Evolutionary conservation across 192 early-diverging fungal species (phyloP).

Genomic region (Linderina pennispora): DNA sequence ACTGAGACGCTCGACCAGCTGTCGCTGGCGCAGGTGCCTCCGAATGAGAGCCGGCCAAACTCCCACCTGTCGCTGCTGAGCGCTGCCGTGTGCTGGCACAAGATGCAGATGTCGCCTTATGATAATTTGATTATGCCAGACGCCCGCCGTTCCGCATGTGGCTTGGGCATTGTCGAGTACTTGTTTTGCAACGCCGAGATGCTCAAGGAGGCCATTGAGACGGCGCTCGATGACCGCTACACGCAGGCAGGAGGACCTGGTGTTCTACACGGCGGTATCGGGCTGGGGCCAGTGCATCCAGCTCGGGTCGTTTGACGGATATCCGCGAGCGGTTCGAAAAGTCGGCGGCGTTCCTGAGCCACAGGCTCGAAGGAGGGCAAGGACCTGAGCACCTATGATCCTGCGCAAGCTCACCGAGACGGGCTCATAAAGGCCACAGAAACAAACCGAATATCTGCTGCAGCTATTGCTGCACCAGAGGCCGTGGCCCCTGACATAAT

Average conservation of each 20-base stretch:
- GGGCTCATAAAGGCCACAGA: background rate
- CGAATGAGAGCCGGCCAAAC: conserved; percentile 65
- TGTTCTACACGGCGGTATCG: conserved; percentile 84
- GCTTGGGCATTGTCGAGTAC: conserved; percentile 93
- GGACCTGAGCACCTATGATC: conserved; percentile 49
- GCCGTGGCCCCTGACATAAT: too few relatives aligned
- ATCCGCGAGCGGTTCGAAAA: conserved; percentile 77
- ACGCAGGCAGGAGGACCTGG: conserved; percentile 72
- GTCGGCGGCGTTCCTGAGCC: conserved; percentile 78
- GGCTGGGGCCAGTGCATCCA: conserved; percentile 94
- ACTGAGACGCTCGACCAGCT: conserved; percentile 79
- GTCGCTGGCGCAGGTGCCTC: conserved; percentile 77
- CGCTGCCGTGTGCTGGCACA: conserved; percentile 93
- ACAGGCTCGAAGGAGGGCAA: conserved; percentile 54
- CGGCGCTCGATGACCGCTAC: conserved; percentile 70
- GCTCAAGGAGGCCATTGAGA: conserved; percentile 80
- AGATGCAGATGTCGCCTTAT: conserved; percentile 79
- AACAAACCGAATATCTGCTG: background rate
- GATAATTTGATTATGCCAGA: conserved; percentile 94
- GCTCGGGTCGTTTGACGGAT: conserved; percentile 74
- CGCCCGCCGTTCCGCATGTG: conserved; percentile 90
- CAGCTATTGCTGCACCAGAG: too few relatives aligned
- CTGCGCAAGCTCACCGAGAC: conserved; percentile 39
- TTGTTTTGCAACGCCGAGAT: conserved; percentile 75
- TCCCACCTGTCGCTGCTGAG: conserved; percentile 91